Conservation (phyloP, 495 filamentous ascomycete genomes). For the Darksidea phi region DNA sequence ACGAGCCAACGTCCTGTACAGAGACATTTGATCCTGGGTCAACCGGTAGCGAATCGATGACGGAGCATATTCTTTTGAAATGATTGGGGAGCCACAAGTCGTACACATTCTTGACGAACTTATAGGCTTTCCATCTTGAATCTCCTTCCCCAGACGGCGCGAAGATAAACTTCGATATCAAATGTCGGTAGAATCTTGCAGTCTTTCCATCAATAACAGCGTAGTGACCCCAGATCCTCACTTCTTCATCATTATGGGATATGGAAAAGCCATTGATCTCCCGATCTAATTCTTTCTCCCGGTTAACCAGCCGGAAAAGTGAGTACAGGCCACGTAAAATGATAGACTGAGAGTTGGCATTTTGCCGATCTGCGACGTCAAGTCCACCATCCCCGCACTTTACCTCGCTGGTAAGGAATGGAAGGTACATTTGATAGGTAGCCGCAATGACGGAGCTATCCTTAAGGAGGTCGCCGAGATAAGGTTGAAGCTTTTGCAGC, state of each 20-base stretch:
- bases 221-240: conserved; percentile 35
- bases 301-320: conserved; percentile 10
- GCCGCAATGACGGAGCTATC: conserved; percentile 23
- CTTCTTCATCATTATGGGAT: conserved; percentile 16
- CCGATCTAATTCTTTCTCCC: conserved; percentile 21
- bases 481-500: conserved; percentile 22
- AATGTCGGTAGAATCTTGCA: conserved; percentile 28
- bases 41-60: conserved; percentile 3
- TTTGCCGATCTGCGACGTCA: conserved; percentile 35
- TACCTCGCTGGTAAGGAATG: conserved; percentile 30
- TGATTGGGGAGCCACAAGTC: conserved; percentile 21
- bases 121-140: conserved; percentile 32
- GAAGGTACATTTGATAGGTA: conserved; percentile 33
- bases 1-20: neutral
- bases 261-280: conserved; percentile 24
- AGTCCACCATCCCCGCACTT: conserved; percentile 32
- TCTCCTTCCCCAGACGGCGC: conserved; percentile 14
- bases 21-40: neutral
- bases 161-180: conserved; percentile 23
- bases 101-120: conserved; percentile 34
- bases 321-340: conserved; percentile 7
- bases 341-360: conserved; percentile 24
- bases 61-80: conserved; percentile 27
- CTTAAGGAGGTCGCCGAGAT: conserved; percentile 8
- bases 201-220: conserved; percentile 29